phyloP scores from a whole-genome alignment of 2,329 filamentous ascomycete genomes.

The Colletotrichum eleusines region DNA sequence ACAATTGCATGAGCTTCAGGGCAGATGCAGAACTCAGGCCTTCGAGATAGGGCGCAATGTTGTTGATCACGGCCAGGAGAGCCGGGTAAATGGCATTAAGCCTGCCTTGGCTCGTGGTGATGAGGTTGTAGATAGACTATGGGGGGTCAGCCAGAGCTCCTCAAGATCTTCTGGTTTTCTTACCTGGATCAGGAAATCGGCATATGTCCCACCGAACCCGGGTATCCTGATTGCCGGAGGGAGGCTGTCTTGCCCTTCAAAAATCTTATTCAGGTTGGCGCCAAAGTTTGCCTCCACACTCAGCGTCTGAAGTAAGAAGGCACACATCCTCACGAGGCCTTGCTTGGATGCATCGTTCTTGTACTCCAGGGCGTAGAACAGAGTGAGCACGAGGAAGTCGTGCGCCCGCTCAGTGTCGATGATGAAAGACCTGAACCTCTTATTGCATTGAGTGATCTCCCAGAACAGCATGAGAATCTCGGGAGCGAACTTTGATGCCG shows the following conservation, averaged over 20 bases:
- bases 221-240: conserved; percentile 84
- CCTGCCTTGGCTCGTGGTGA: conserved; percentile 90
- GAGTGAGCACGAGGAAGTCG: conserved; percentile 89
- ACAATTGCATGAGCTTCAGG: conserved; percentile 87
- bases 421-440: conserved; percentile 94
- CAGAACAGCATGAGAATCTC: conserved; percentile 98
- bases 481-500: conserved; percentile 85
- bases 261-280: conserved; percentile 87
- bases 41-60: conserved; percentile 87
- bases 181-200: conserved; percentile 92
- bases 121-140: conserved; percentile 90
- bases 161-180: conserved; percentile 49
- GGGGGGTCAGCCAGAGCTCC: conserved; percentile 32
- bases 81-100: conserved; percentile 93
- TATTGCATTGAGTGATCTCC: conserved; percentile 98
- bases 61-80: conserved; percentile 91
- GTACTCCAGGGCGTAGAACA: conserved; percentile 94
- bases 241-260: conserved; percentile 89
- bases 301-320: conserved; percentile 95
- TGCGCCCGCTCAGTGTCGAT: conserved; percentile 94
- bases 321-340: conserved; percentile 94
- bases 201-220: conserved; percentile 90
- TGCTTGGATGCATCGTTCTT: conserved; percentile 89
- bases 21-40: conserved; percentile 80
- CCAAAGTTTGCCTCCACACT: conserved; percentile 95